Evolutionary conservation across 768 basidiomycete genomes (phyloP).

Genomic region (Amanita rimosa): DNA sequence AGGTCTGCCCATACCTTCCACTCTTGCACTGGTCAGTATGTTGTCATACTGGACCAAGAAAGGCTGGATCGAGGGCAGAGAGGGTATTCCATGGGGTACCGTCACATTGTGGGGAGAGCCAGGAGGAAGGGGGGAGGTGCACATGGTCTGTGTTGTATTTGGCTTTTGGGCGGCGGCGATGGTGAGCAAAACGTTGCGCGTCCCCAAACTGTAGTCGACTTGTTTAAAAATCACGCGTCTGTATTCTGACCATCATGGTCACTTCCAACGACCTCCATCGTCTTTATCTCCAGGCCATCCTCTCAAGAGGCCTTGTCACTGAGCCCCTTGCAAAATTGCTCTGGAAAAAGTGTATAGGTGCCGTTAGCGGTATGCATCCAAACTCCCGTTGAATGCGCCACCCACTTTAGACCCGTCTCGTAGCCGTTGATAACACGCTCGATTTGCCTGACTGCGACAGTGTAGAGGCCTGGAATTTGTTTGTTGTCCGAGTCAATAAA

Average conservation of each 20-base stretch:
- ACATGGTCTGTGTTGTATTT: slow-evolving; percentile 70
- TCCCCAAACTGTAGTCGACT: slow-evolving; percentile 54
- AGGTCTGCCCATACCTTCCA: slow-evolving; percentile 93
- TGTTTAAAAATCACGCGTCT: slow-evolving; percentile 13
- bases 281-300: slow-evolving; percentile 69
- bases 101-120: slow-evolving; percentile 58
- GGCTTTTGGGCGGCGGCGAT: slow-evolving; percentile 87
- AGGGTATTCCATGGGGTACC: slow-evolving; percentile 69
- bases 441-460: slow-evolving; percentile 29
- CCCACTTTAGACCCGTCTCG: slow-evolving; percentile 6
- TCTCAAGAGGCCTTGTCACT: slow-evolving; percentile 64
- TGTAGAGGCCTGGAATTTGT: slow-evolving; percentile 44
- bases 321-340: slow-evolving; percentile 49
- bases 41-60: slow-evolving; percentile 76
- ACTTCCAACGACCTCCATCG: slow-evolving; percentile 55
- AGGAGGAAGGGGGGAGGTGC: slow-evolving; percentile 78
- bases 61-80: slow-evolving; percentile 75
- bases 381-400: background rate
- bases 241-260: slow-evolving; percentile 21
- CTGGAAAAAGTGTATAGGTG: slow-evolving; percentile 56
- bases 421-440: slow-evolving; percentile 44
- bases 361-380: slow-evolving; percentile 51
- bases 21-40: slow-evolving; percentile 66
- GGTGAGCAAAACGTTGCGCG: slow-evolving; percentile 93
- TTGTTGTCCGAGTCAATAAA: slow-evolving; percentile 48